Conservation (phyloP, 768 basidiomycete genomes). For the Peribolospora baueri region DNA sequence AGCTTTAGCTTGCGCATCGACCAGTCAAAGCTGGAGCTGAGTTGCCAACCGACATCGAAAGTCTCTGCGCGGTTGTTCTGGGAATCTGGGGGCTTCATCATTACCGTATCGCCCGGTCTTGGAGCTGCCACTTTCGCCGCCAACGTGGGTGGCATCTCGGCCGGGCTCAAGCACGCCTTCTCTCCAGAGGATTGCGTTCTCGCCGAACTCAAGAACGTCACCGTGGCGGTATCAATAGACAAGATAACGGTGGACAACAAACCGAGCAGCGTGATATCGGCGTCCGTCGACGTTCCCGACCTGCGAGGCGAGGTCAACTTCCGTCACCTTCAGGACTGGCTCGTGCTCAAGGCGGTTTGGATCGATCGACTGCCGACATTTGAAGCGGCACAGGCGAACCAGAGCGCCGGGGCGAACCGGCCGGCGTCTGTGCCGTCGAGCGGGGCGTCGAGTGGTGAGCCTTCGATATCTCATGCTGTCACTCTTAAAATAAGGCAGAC, state of each 20-base stretch:
- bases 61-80: slow-evolving; percentile 72
- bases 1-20: slow-evolving; percentile 79
- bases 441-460: not conserved
- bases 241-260: slow-evolving; percentile 23
- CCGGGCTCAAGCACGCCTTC: slow-evolving; percentile 44
- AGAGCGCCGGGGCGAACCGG: slow-evolving; percentile 10
- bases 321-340: slow-evolving; percentile 66
- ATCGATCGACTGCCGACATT: slow-evolving; percentile 62
- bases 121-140: slow-evolving; percentile 50
- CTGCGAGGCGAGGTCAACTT: slow-evolving; percentile 52
- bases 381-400: slow-evolving; percentile 23
- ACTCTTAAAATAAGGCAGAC: no score
- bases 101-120: slow-evolving; percentile 50
- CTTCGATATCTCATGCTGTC: no score
- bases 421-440: slow-evolving; percentile 11
- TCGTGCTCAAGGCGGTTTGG: slow-evolving; percentile 92
- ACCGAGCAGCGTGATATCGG: slow-evolving; percentile 27
- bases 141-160: slow-evolving; percentile 52
- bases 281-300: slow-evolving; percentile 34
- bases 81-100: slow-evolving; percentile 79
- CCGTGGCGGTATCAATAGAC: slow-evolving; percentile 48
- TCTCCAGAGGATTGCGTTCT: slow-evolving; percentile 28
- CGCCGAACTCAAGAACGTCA: slow-evolving; percentile 42
- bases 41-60: slow-evolving; percentile 74
- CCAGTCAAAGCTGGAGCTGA: slow-evolving; percentile 58